Base-by-base conservation (phyloP, 2,329 filamentous ascomycete species). In the Botrytis paeoniae region DNA sequence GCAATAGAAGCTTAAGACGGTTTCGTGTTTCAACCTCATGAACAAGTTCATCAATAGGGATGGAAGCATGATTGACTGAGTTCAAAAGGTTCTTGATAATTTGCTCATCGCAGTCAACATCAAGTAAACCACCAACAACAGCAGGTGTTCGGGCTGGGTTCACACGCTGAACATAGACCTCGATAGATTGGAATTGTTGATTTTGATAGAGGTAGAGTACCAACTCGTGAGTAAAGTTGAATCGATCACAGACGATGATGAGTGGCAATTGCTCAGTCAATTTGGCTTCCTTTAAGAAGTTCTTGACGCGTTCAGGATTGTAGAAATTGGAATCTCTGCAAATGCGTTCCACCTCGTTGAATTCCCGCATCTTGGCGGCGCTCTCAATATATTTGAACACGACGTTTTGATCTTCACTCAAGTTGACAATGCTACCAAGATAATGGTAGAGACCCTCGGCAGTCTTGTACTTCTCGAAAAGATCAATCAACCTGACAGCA, bases 331-430 rank as follows among this genome's bases (percentile, higher is more conserved):
- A 54, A n/a, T 99, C 96, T 75, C 97, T 91, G 85, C 95, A 98
- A 80, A 99, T 95, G 71, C 96, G 93, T 87, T 99, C 95, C 32
- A 99, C 96, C 81, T 99, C 96, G 77, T 93, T 95, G 80, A 97
- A 89, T 83, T 99, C 95, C 43, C 92, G 91, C 89, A 97, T 97
- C 81, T 91, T 93, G 37, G 95, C 97, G 45, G 97, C 96, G 72
- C 96, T 94, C 84, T 99, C 95, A 74, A 99, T 97, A 83, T 99
- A 99, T 87, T 99, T 99, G 90, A 98, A 99, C 81, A 96, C 93
- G 43, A 99, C 96, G 81, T 99, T 96, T 35, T 92, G 88, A 79
- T 98, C 96, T 82, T 98, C 94, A 73, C 93, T 97, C 65, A 99
- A 86, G 82, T 99, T 99, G 83, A 99, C 95, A 78, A 99, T 97